Base-by-base conservation (phyloP, 2,329 filamentous ascomycete species). In the Thyridium curvatum region DNA sequence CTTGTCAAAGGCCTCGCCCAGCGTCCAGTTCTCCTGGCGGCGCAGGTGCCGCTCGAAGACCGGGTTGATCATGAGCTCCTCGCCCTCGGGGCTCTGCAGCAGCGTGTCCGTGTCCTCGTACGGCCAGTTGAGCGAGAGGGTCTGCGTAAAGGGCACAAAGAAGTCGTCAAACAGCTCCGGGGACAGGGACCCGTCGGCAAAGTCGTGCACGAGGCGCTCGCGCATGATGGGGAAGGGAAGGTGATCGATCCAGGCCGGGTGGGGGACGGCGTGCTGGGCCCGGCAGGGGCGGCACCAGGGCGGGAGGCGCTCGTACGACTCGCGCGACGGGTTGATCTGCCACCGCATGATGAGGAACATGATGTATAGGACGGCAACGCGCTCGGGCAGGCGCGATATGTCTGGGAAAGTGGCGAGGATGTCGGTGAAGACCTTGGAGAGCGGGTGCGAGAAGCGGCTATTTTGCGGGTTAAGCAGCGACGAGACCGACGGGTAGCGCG, bases 311-410 rank as follows among this genome's bases (percentile, higher is more conserved):
- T 87, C 77, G 58, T 85, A 90, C 62, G 89, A 94, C 49, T 89
- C 83, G 43, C 74, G 72, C 0, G 86, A 86, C 0, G 88, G 87
- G 18, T 77, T 77, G 41, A 94, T 84, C 56, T 87, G 81, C 86
- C 89, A 95, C 32, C 83, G 77, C 82, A 93, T 87, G 46, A 89
- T 56, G 26, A 90, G 72, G 60, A 94, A 94, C 86, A 94, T 94
- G 54, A 84, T 68, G 57, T 90, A 94, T 8, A 94, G 71, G 7
- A 87, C 79, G 8, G 84, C 88, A 0, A 94, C 79, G 51, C 86
- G 83, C 61, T 94, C 88, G 0, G 89, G 88, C 0, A 94, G 71
- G n/a, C 71, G 73, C 4, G 74, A 77, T 21, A 95, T 79, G 50
- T 86, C 82, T 0, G 88, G 86, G 50, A 94, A 94, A n/a, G 84